Evolutionary conservation across 139 green algal species (phyloP).

Genomic region (Protoeuglena noctilucae): DNA sequence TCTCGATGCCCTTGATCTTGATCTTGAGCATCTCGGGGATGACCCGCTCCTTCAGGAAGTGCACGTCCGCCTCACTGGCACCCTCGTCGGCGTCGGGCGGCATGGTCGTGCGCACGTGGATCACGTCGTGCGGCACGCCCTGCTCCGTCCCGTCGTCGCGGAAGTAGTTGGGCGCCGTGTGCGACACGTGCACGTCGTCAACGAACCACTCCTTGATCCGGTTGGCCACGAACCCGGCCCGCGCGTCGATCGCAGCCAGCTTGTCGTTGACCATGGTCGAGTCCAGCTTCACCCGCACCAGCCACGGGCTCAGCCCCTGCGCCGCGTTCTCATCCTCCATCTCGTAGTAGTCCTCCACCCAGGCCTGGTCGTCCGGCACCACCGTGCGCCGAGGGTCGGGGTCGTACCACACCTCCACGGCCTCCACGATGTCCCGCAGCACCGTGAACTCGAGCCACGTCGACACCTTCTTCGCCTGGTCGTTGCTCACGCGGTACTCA

Average conservation of each 20-base stretch:
- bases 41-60: background rate
- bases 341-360: conserved; percentile 70
- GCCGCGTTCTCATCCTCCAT: conserved; percentile 63
- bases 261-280: conserved; percentile 89
- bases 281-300: conserved; percentile 90
- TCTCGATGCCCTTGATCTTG: conserved; percentile 49
- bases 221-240: background rate
- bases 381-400: conserved; percentile 57
- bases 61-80: conserved; percentile 25
- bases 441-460: conserved; percentile 91
- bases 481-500: conserved; percentile 31
- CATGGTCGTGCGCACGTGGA: conserved; percentile 62
- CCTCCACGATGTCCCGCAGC: conserved; percentile 48
- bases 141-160: background rate
- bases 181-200: background rate
- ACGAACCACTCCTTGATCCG: background rate
- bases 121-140: conserved; percentile 41
- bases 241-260: conserved; percentile 53
- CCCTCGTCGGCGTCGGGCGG: conserved; percentile 13
- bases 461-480: conserved; percentile 80
- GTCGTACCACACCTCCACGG: conserved; percentile 73
- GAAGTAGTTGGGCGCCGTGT: background rate
- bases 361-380: conserved; percentile 77
- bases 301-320: conserved; percentile 75
- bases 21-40: background rate